Base-by-base conservation (phyloP, 768 basidiomycete species). In the Porpolomopsis calyptriformis region DNA sequence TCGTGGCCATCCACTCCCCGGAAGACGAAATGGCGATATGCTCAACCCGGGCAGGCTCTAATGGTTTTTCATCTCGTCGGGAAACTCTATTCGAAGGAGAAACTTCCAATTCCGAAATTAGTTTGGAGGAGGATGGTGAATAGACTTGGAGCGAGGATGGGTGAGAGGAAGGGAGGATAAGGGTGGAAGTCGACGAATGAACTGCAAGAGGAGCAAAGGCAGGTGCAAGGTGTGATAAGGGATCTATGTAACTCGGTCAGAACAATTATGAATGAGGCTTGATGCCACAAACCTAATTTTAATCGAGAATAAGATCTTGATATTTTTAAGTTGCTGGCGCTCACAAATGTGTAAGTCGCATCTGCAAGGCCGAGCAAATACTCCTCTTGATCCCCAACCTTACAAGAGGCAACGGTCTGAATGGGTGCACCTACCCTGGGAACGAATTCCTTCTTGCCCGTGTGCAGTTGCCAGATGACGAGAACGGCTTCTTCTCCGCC, bases 391-490 rank as follows among this genome's bases (percentile, higher is more conserved):
- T 65, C 70, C 1, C 54, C 58, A n/a, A 62, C 58, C 43, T 68
- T 75, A 5, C 71, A 73, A 35, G 85, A 66, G 3, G 79, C 72
- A 26, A 93, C 70, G 27, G 77, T 79, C 55, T 72, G 74, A 45
- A 97, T 86, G 4, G 91, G 81, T 2, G 90, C 82, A 14, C 94
- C 93, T 9, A 98, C 71, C 42, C 96, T 79, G 25, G 96, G 92
- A 1, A 98, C 77, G 58, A 89, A 98, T 60, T 96, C 92, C 59
- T 81, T 83, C 62, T 80, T 86, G 4, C 87, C 86, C 0, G 83
- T 79, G 52, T 89, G 82, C 34, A 99, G 61, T 58, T 96, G 90
- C 96, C 96, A 99, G 48, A 94, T 83, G 31, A 98, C 93, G n/a
- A 99, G 64, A 8, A 97, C 94, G 25, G 85, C 77, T 61, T 98